Evolutionary conservation across 805 yeast species (phyloP).

Genomic region (Candida krabiensis): DNA sequence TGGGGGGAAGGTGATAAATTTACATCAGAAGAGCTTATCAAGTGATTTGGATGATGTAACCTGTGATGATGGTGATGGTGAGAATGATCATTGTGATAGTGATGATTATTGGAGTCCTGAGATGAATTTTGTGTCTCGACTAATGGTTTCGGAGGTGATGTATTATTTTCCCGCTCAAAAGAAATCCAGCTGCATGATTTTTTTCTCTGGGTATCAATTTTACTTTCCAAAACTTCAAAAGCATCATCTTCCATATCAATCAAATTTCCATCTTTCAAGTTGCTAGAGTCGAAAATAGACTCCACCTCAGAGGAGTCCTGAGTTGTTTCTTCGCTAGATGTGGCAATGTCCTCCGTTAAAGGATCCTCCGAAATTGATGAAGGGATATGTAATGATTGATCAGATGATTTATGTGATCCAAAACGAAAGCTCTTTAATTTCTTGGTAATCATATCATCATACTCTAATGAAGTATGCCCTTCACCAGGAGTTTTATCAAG

Average conservation of each 20-base stretch:
- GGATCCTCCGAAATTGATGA: not conserved
- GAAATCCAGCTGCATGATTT: conserved; percentile 15
- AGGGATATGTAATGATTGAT: not conserved
- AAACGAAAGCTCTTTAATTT: not conserved
- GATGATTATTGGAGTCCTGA: not conserved
- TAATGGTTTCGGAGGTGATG: too few relatives aligned
- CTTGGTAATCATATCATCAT: not conserved
- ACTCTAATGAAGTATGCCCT: not conserved
- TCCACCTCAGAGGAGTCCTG: conserved; percentile 6
- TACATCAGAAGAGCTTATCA: too few relatives aligned
- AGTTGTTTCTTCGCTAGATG: not conserved
- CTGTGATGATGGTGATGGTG: conserved; percentile 8
- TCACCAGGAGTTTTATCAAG: too few relatives aligned
- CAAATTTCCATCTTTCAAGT: too few relatives aligned
- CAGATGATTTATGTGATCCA: not conserved
- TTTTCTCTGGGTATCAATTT: conserved; percentile 17
- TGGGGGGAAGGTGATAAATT: too few relatives aligned
- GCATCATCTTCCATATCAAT: conserved; percentile 11
- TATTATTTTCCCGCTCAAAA: too few relatives aligned
- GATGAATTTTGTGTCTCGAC: not conserved
- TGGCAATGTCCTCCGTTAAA: not conserved
- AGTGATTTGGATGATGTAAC: too few relatives aligned
- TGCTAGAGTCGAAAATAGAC: conserved; percentile 4
- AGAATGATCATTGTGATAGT: conserved; percentile 3
- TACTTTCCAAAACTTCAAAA: conserved; percentile 16